Conservation (phyloP, 768 basidiomycete species). For the Boletus vinaceobasis region DNA sequence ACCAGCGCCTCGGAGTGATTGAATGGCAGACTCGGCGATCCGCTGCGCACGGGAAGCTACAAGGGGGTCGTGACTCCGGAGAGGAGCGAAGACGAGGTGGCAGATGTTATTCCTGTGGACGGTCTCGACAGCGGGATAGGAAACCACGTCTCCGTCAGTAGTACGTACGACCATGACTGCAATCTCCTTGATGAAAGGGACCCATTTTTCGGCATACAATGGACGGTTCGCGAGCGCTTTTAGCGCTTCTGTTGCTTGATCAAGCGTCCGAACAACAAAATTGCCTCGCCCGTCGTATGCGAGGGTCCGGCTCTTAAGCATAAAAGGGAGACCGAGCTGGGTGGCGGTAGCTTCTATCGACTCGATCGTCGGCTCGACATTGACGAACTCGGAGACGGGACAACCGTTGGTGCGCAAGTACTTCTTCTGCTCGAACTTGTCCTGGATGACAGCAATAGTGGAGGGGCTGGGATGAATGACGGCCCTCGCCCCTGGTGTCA, state of each 20-base stretch:
- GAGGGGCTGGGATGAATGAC: constrained; percentile 71
- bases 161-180: constrained; percentile 97
- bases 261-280: constrained; percentile 60
- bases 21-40: constrained; percentile 79
- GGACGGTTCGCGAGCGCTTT: constrained; percentile 59
- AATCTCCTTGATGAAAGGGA: constrained; percentile 83
- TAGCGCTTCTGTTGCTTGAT: constrained; percentile 51
- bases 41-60: constrained; percentile 58
- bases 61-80: constrained; percentile 56
- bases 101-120: constrained; percentile 93
- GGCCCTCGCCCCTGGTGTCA: constrained; percentile 26
- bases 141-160: constrained; percentile 63
- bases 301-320: constrained; percentile 94
- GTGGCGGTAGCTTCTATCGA: constrained; percentile 51
- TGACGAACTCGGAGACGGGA: constrained; percentile 57
- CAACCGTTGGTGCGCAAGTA: constrained; percentile 49
- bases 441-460: constrained; percentile 84
- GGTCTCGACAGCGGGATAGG: constrained; percentile 93
- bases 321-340: constrained; percentile 77
- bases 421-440: constrained; percentile 64
- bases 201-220: constrained; percentile 93
- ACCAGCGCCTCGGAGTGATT: constrained; percentile 80
- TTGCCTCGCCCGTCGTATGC: constrained; percentile 98
- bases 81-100: constrained; percentile 87
- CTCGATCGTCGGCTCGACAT: constrained; percentile 52